Conservation (phyloP, 148 eudicot genomes). For the Pouteria glomerata region DNA sequence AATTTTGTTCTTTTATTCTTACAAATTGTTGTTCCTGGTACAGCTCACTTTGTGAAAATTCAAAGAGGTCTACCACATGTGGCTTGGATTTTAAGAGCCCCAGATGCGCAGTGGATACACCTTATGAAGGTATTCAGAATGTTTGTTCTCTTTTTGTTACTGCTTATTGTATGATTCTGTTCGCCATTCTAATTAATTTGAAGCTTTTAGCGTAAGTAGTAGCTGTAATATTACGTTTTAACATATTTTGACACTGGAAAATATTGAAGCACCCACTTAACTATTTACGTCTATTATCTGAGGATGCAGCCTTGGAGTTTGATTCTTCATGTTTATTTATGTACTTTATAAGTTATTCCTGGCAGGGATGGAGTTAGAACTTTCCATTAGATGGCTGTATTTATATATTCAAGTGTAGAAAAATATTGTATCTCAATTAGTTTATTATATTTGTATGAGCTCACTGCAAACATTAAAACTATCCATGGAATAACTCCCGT, state of each 20-base stretch:
- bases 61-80: conserved; percentile 20
- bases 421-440: no score
- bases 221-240: neutral
- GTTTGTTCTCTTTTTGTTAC: neutral
- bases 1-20: neutral
- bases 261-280: no score
- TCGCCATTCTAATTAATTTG: neutral
- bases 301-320: neutral
- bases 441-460: no score
- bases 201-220: neutral
- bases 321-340: neutral
- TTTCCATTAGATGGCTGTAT: no score
- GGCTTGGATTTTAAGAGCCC: conserved; percentile 28
- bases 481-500: no score
- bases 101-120: conserved; percentile 46
- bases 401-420: no score
- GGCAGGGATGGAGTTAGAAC: no score
- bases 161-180: neutral
- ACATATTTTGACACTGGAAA: neutral
- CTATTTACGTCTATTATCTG: neutral
- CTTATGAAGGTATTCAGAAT: conserved; percentile 50
- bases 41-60: conserved; percentile 36
- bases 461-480: no score
- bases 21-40: neutral
- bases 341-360: neutral